Evolutionary conservation across 2,329 filamentous ascomycete genomes (phyloP), one percentile per base, ranked within the genome.

Genomic region (Hortaea werneckii): DNA sequence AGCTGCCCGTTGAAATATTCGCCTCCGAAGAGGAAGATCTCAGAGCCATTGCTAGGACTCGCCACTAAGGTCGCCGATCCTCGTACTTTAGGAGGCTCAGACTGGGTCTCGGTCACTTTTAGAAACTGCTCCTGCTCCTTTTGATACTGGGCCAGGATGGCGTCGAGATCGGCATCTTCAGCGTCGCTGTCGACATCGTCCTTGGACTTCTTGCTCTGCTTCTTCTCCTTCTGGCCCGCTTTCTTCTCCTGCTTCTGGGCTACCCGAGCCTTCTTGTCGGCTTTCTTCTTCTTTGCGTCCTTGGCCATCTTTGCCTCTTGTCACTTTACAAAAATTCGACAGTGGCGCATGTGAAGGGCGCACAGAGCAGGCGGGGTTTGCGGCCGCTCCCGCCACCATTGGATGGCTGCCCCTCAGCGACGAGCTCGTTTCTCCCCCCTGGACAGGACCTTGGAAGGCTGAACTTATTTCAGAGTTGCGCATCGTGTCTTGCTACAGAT

Each of bases 1-100:
- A 92, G 71, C 2, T 85, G 85, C 4, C 92, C 92, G 67, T 96
- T 94, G 69, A 87, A 96, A 62, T 89, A 94, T 71, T 98, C 92
- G 54, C 92, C 92, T 11, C 90, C 92, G 65, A 94, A 98, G 5
- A 96, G 70, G 54, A 96, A 81, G 46, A 98, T 69, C 63, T 94
- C 88, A 66, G 92, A 94, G 58, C 77, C 79, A 67, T 94, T 90
- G 29, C 83, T 79, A 1, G 92, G 92, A 35, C 85, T 90, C 13
- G 87, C 87, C 54, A 95, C 76, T 48, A 98, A 70, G 0, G 86
- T 87, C 6, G 87, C 79, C 5, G 88, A 90, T 1, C 20, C 85
- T 80, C 92, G 80, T 20, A 88, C 78, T 44, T 80, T 79, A 1
- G 92, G 92, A 12, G 89, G 85, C 2, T 71, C 77, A 38, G 76